Evolutionary conservation across 352 stramenopile genomes (phyloP).

Genomic region (Pilasporangium apinafurcum): DNA sequence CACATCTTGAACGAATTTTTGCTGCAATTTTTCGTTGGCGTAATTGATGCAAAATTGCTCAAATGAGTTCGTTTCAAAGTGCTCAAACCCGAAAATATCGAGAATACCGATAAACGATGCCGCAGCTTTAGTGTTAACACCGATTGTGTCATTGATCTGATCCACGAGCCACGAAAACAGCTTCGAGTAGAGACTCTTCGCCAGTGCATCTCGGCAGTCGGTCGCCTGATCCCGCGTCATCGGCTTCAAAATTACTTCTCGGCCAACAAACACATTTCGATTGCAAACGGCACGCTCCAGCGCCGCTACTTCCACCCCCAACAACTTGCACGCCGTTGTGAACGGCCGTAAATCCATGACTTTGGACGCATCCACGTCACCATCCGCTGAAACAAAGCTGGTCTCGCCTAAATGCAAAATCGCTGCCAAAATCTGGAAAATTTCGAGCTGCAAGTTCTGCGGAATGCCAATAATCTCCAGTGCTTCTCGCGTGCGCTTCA

Average conservation of each 20-base stretch:
- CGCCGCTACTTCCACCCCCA: slow-evolving; percentile 46
- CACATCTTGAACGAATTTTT: slow-evolving; percentile 86
- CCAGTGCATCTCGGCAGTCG: slow-evolving; percentile 90
- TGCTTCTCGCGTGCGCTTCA: slow-evolving; percentile 73
- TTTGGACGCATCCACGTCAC: slow-evolving; percentile 73
- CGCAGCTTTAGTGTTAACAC: slow-evolving; percentile 36
- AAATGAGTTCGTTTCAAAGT: slow-evolving; percentile 89
- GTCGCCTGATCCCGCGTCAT: slow-evolving; percentile 81
- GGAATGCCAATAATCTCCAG: slow-evolving; percentile 87
- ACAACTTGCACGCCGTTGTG: slow-evolving; percentile 40
- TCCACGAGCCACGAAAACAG: slow-evolving; percentile 96
- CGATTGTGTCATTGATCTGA: slow-evolving; percentile 90
- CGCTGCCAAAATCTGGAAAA: slow-evolving; percentile 85
- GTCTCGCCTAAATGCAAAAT: slow-evolving; percentile 93
- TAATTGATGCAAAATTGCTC: slow-evolving; percentile 94
- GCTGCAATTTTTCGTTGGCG: slow-evolving; percentile 89
- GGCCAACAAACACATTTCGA: slow-evolving; percentile 77
- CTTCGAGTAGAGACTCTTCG: slow-evolving; percentile 93
- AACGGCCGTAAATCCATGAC: slow-evolving; percentile 55
- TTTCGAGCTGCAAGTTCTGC: slow-evolving; percentile 71
- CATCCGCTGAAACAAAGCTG: slow-evolving; percentile 66
- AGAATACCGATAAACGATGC: slow-evolving; percentile 89
- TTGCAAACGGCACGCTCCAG: slow-evolving; percentile 71
- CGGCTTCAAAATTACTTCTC: slow-evolving; percentile 74
- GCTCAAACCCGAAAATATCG: slow-evolving; percentile 93